These are phyloP conservation scores for Lentinula edodes DNA, from an alignment of 768 basidiomycete genomes.

Conservation along the genomic window DNA sequence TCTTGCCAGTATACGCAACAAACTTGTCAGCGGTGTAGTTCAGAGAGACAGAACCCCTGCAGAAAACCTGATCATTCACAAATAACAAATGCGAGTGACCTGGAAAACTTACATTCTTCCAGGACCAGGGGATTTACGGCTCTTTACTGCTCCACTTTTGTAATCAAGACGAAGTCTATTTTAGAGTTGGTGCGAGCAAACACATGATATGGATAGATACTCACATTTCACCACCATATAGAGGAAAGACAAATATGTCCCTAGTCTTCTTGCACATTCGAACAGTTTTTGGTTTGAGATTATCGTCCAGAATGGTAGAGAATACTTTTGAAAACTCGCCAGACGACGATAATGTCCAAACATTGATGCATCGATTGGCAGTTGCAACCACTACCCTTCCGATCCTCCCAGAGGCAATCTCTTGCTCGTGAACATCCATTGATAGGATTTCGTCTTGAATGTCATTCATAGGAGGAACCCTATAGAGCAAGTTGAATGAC, in stretches of 20 bases:
- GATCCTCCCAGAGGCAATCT: not conserved
- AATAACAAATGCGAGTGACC: too few relatives aligned
- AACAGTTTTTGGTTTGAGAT: not conserved
- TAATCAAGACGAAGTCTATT: not conserved
- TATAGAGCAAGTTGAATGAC: not conserved
- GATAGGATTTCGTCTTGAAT: not conserved
- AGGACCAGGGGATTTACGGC: not conserved
- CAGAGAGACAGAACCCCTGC: not conserved
- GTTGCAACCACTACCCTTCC: not conserved
- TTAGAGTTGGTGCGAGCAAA: not conserved
- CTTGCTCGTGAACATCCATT: not conserved
- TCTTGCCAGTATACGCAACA: conserved; percentile 1
- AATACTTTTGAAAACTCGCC: not conserved
- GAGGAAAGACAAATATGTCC: not conserved
- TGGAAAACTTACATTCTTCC: not conserved
- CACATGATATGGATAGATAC: not conserved
- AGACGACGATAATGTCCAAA: not conserved
- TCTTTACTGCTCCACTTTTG: not conserved
- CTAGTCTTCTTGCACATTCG: not conserved
- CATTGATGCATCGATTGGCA: not conserved
- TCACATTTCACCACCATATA: not conserved
- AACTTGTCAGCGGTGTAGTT: not conserved
- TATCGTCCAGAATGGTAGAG: not conserved
- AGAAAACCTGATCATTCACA: not conserved
- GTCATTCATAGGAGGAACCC: not conserved